Conservation (phyloP, 129 eudicot species). For the Mikania micrantha region DNA sequence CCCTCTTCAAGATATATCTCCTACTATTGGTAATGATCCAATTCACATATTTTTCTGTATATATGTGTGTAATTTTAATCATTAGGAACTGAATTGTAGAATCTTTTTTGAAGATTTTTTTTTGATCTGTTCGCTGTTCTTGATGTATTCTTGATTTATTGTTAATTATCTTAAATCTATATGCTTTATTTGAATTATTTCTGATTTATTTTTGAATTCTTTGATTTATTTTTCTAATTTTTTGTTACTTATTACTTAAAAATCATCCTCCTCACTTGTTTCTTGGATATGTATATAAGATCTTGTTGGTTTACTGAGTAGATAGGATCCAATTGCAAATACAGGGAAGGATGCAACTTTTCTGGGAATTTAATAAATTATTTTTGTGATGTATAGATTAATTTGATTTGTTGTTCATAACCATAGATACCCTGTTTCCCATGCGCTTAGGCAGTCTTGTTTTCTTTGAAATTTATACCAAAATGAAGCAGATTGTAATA, state of each 20-base stretch:
- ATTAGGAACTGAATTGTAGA: no score
- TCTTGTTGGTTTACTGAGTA: neutral
- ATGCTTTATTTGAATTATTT: neutral
- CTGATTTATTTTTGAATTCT: no score
- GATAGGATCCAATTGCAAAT: neutral
- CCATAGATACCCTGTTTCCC: neutral
- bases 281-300: neutral
- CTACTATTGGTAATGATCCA: conserved; percentile 57
- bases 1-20: conserved; percentile 51
- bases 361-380: neutral
- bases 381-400: neutral
- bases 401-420: neutral
- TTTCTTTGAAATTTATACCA: neutral
- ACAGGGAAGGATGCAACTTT: neutral
- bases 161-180: neutral
- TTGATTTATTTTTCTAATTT: neutral
- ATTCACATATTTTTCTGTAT: neutral
- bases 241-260: neutral
- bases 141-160: neutral
- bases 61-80: no score
- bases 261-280: neutral
- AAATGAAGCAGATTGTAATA: neutral
- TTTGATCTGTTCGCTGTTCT: no score
- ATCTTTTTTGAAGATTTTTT: neutral
- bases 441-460: neutral